Base-by-base conservation (phyloP, 305 asterid genomes). In the Salvia sclarea region DNA sequence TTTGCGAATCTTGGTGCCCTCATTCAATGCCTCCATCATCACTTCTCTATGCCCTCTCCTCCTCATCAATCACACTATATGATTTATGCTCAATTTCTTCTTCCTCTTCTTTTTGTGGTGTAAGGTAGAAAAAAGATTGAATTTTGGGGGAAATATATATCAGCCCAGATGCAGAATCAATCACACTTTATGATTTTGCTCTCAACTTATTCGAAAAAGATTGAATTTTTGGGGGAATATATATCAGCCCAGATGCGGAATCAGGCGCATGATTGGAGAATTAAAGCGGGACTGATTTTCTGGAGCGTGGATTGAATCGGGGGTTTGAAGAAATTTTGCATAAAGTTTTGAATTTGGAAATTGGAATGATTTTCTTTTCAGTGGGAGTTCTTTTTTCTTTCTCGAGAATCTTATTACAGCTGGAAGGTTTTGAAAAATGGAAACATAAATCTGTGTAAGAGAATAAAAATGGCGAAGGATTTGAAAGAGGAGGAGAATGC, bases 1-100 rank as follows among this genome's bases (percentile, higher is more conserved):
- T 85, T 92, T 92, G 53, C 98, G 88, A 85, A 85, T 90, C 92
- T 92, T 92, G 75, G 89, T 85, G 45, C 86, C 75, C 66, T 41
- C 68, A 37, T 75, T 54, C 65, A 81, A 17, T 17, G 82, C 95
- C 64, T 82, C 91, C 79, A 79, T 85, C 78, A 78, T 58, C 76
- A 68, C 61, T 66, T 74, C 81, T 66, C 77, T 78, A 45, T 77
- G 74, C 66, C 84, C 75, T 68, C 79, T 81, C 79, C 88, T 78
- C 24, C 80, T 75, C 93, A 84, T 85, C 75, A 24, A 13, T 18
- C 37, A 6, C n/a, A n/a, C n/a, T n/a, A n/a, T n/a, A 18, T 24
- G 17, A 58, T 33, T 28, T 2, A n/a, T 20, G 28, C 59, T 52
- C 57, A 40, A 41, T 49, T 37, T 61, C 64, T 30, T 20, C 17